Base-by-base conservation (phyloP, 257 asterid genomes). In the Voacanga thouarsii region DNA sequence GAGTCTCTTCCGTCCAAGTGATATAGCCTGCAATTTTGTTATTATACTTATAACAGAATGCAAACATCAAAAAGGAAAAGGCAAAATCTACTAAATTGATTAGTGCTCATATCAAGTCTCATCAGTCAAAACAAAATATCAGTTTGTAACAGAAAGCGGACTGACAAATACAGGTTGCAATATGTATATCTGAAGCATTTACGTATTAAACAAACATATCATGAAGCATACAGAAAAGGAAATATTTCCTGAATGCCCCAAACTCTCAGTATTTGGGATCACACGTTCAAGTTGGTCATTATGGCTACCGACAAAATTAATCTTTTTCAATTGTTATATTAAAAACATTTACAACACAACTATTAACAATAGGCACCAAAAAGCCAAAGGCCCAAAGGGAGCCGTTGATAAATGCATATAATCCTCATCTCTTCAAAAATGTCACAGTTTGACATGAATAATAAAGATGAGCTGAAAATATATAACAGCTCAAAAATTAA, bases 1-100 rank as follows among this genome's bases (percentile, higher is more conserved):
- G 63, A 95, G 89, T 84, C 77, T 88, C 85, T 66, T 89, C 85
- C 99, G 87, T 70, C 99, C 99, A 19, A 89, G 9, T 4, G 97
- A 85, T 65, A 87, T 83, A 60, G 82, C 89, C 99, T 95, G 91
- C 86, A 85, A 71, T 50, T 33, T 15, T 72, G 53, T 44, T n/a
- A 16, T n/a, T 55, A 28, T 15, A 24, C 26, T 49, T 0, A 47
- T 49, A 11, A 3, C 1, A 8, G 30, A 50, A 50, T 8, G 24
- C 23, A 2, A 63, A 15, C 6, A 49, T 26, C 49, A 37, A 49
- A 79, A 45, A 18, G 59, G 2, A 14, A 49, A 24, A 53, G 41
- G 72, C 19, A 37, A n/a, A 68, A 26, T 33, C 59, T 24, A 44
- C 21, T 50, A 43, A 60, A 7, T 60, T 33, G 5, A 81, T 37